Conservation (phyloP, 2,329 filamentous ascomycete species). For the Cyphellophora europaea region DNA sequence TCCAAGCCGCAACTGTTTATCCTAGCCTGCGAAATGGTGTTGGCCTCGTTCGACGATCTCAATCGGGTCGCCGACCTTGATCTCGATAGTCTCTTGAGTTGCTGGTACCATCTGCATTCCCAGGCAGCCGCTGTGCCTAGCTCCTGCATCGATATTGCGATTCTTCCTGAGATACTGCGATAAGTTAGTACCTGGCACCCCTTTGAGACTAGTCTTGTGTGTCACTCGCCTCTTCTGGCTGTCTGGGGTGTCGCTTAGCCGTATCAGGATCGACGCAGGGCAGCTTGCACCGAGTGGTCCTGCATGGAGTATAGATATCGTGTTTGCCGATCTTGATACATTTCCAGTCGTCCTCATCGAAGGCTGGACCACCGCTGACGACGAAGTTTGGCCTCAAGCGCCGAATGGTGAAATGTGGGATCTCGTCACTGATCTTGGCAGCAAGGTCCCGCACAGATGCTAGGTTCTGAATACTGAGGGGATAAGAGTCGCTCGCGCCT, state of each 20-base stretch:
- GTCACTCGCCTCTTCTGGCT: conserved; percentile 33
- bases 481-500: conserved; percentile 51
- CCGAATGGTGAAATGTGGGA: conserved; percentile 38
- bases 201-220: too few relatives aligned
- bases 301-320: conserved; percentile 14
- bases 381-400: conserved; percentile 52
- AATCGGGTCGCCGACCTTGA: conserved; percentile 30
- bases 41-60: conserved; percentile 31
- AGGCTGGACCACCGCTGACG: conserved; percentile 42
- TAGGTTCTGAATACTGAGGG: conserved; percentile 46
- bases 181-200: too few relatives aligned
- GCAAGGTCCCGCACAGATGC: conserved; percentile 45
- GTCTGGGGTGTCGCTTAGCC: conserved; percentile 35
- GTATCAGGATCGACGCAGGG: conserved; percentile 51
- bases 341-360: conserved; percentile 50
- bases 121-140: conserved; percentile 38
- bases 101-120: conserved; percentile 41
- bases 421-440: conserved; percentile 27
- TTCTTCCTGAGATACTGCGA: neutral
- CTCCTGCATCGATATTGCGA: conserved; percentile 40
- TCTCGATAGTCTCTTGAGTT: conserved; percentile 7
- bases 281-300: conserved; percentile 46
- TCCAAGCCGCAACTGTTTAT: too few relatives aligned
- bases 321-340: conserved; percentile 33
- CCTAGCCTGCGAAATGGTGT: conserved; percentile 31